Base-by-base conservation (phyloP, 1,284 basidiomycete species). In the Austroboletus niveus region DNA sequence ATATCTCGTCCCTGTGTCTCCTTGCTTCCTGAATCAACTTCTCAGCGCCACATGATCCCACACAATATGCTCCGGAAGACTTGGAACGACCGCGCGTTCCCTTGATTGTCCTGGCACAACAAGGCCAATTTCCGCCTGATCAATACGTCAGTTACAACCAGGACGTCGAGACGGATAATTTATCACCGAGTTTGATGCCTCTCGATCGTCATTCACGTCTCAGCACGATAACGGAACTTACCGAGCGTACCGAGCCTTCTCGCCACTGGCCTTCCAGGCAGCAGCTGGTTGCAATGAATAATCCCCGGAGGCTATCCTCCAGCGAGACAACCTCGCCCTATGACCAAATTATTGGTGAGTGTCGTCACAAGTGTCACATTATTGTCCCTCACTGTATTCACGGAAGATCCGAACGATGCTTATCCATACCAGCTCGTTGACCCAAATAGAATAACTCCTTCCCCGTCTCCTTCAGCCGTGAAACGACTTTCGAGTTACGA, bases 391-490 rank as follows among this genome's bases (percentile, higher is more conserved):
- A 63, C 43, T 11, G 35, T 40, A 41, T 48, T 39, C 17, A 29
- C 42, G 69, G 64, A 59, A n/a, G 45, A 47, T 46, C 42, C 35
- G 35, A 48, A 49, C 6, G 40, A 46, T 40, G 51, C 49, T 12
- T 48, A 62, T 55, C 46, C 54, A 38, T 52, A 52, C 32, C 43
- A 58, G 52, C 32, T 67, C 59, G 17, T 72, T 39, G 79, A 86
- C 65, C 85, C 86, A 29, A 84, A 86, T 59, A 67, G 70, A 9
- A 85, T 86, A 52, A 79, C 80, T 29, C 76, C 80, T 12, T 86
- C 84, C 24, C 81, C 82, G 49, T 83, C 80, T 50, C 75, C 68
- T n/a, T 92, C 81, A 32, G 92, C 92, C 2, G 70, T 92, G 17
- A 81, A 85, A 47, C 75, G 81, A 20, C 74, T 93, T 24, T 85